Evolutionary conservation across 805 yeast genomes (phyloP), one percentile per base, ranked within the genome.

Genomic region (Naumovozyma baii): DNA sequence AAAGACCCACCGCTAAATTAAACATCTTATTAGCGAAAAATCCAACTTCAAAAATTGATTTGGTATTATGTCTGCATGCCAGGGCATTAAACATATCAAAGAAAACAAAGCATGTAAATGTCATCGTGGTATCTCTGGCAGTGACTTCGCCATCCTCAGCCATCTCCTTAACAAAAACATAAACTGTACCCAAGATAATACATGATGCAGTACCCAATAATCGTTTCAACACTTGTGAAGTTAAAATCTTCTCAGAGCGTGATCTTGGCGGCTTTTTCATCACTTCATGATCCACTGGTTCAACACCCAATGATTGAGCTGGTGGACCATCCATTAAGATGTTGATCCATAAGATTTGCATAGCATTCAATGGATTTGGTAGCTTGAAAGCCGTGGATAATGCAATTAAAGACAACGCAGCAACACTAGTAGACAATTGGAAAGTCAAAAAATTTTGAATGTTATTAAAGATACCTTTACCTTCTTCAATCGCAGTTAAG

Each of bases 291-390:
- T 90, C 97, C 12, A 90, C 97, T 1, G 96, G 94, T 64, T 90
- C 98, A 25, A 92, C 97, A 43, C 98, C 98, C 33, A 90, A 68
- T 0, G 95, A 83, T 66, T 90, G 98, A 1, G 97, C 97, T 3
- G 98, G 98, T 9, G 98, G 98, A 1, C 98, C 98, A 66, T 90
- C 98, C 98, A 90, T 90, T 42, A 90, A 71, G 46, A 90, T 92
- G 60, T 90, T 90, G 59, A 90, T 90, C 96, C 97, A 90, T 53
- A 90, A 68, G 52, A 90, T 92, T 68, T 92, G 97, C 98, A 90
- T 90, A 20, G 98, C 96, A 58, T 90, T 90, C 51, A 90, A 72
- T 9, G 98, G 98, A 51, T 86, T 88, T 37, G 96, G 95, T 43
- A 90, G 70, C 42, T 84, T 84, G 55, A 88, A 79, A 40, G 88